A percentile compares a stretch with the other conserved stretches of the same genome.
Conservation (phyloP, 2,329 filamentous ascomycete species). For the Aspergillus persii region DNA sequence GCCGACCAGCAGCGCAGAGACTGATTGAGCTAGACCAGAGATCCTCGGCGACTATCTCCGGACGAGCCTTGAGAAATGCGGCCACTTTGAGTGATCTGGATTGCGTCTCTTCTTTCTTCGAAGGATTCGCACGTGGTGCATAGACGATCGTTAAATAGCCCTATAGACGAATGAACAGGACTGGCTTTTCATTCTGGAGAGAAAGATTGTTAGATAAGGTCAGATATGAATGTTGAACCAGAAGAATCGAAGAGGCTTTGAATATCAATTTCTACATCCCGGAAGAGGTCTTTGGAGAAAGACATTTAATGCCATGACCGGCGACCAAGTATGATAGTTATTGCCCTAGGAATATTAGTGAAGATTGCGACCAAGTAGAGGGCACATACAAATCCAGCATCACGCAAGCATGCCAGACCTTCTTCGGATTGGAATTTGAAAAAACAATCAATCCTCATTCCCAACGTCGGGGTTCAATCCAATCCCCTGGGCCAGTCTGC, state of each 20-base stretch:
- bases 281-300: background rate
- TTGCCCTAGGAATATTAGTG: background rate
- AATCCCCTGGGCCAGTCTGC: background rate
- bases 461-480: background rate
- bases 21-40: constrained; percentile 34
- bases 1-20: constrained; percentile 27
- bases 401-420: constrained; percentile 5
- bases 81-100: background rate
- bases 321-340: constrained; percentile 1
- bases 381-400: background rate
- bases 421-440: background rate
- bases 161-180: background rate
- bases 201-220: background rate
- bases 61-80: constrained; percentile 10
- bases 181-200: background rate
- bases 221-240: background rate
- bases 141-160: background rate
- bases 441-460: background rate
- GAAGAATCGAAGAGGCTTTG: background rate
- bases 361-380: background rate
- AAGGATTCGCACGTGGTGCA: background rate
- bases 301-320: background rate
- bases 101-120: background rate
- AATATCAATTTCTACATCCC: background rate
- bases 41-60: constrained; percentile 14